Evolutionary conservation across 1,284 basidiomycete genomes (phyloP).

Genomic region (Cerrena zonata): DNA sequence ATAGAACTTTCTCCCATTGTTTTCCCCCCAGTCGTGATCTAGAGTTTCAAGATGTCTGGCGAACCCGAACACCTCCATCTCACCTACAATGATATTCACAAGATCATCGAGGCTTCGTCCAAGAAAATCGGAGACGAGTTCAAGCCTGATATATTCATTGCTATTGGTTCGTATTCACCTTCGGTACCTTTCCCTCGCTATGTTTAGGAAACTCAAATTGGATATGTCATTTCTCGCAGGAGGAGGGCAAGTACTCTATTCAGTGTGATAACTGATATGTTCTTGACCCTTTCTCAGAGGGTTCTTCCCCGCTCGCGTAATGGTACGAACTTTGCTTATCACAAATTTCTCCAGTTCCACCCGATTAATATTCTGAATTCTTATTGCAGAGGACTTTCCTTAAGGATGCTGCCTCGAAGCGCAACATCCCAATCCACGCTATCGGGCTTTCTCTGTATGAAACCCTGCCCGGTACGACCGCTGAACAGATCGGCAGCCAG

Average conservation of each 20-base stretch:
- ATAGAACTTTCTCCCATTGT: neutral
- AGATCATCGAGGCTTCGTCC: constrained; percentile 61
- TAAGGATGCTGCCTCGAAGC: constrained; percentile 66
- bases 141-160: constrained; percentile 74
- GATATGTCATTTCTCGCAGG: constrained; percentile 49
- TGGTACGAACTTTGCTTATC: constrained; percentile 43
- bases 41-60: constrained; percentile 7
- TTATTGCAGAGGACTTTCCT: constrained; percentile 74
- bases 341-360: neutral
- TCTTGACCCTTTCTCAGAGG: constrained; percentile 48
- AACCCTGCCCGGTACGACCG: constrained; percentile 68
- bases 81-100: constrained; percentile 84
- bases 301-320: constrained; percentile 89
- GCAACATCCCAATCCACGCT: constrained; percentile 84
- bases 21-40: too few species aligned
- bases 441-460: constrained; percentile 93
- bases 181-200: too few species aligned
- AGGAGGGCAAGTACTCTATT: constrained; percentile 59
- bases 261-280: constrained; percentile 9
- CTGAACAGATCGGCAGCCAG: constrained; percentile 75
- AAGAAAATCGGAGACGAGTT: constrained; percentile 60
- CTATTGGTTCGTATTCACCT: constrained; percentile 55
- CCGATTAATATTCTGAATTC: too few species aligned
- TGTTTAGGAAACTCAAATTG: too few species aligned
- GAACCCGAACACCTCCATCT: constrained; percentile 54